Evolutionary conservation across 768 basidiomycete genomes (phyloP), one percentile per base, ranked within the genome.

Genomic region (Boletus rubescentipes): DNA sequence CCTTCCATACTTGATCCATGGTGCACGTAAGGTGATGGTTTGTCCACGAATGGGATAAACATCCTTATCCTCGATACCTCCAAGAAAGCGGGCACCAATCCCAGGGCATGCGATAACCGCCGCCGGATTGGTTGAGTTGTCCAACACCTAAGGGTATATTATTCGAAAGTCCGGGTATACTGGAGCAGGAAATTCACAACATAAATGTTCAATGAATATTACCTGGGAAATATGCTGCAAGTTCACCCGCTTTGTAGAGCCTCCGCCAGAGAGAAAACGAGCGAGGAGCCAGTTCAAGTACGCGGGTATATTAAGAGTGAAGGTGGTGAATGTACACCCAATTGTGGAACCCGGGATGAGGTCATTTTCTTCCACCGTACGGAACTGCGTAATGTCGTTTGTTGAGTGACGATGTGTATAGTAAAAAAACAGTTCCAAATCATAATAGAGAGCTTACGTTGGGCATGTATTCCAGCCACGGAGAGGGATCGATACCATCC

Each of bases 31-130:
- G 46, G 77, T 49, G 14, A 76, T 69, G 6, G 75, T 76, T 60
- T 80, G 79, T 15, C 79, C 79, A 41, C 79, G 69, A 35, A 77
- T 65, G 1, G 79, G 79, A 58, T 76, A 76, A 32, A 80, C 65
- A 34, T 74, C 72, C 56, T 71, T 70, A 56, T 82, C 80, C 54
- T 79, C 78, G 20, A 83, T 75, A 7, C 80, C 79, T 10, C 81
- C 81, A 1, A 83, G 71, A 9, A 70, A 68, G 1, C 78, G 72
- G 15, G 82, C 79, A 4, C 82, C 82, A 20, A 94, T 68, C 0
- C 91, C 91, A 0, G 82, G 77, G 59, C 89, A 92, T 10, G 87
- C 80, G 6, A 93, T 67, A 1, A 93, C 64, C 0, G 84, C 89
- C 2, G 26, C 55, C 9, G 62, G 64, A 18, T 55, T 51, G 5